Percentiles rank a stretch among this genome's conserved stretches.
phyloP scores from a whole-genome alignment of 2,329 filamentous ascomycete genomes.

The Epichloe brachyelytri region DNA sequence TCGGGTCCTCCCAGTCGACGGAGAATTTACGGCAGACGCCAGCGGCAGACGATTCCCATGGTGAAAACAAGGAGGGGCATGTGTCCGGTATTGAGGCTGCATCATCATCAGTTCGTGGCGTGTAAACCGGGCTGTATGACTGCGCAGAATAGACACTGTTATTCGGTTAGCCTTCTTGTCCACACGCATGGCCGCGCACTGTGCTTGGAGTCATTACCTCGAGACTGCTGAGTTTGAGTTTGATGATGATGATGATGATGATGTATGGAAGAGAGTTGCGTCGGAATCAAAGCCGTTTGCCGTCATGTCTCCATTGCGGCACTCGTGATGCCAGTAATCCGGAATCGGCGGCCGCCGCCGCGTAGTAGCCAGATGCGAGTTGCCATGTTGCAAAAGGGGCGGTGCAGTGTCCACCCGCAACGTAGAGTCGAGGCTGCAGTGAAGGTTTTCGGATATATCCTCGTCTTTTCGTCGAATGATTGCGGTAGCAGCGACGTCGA shows the following conservation, averaged over 20 bases:
- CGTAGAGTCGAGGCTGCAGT: not conserved
- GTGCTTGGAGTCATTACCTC: not conserved
- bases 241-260: not conserved
- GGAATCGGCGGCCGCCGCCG: not conserved
- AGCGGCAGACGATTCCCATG: not conserved
- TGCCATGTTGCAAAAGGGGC: not conserved
- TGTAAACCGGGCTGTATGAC: not conserved
- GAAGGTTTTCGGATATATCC: not conserved
- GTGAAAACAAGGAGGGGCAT: not conserved
- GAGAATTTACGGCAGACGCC: not conserved
- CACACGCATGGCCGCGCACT: not conserved
- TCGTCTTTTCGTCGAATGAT: constrained; percentile 1
- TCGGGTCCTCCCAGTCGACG: not conserved
- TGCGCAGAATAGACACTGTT: not conserved
- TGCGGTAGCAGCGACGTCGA: constrained; percentile 3
- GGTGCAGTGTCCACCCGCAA: not conserved
- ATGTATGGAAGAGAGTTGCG: not conserved
- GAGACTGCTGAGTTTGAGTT: not conserved
- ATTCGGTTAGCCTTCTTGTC: not conserved
- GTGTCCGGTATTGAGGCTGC: not conserved
- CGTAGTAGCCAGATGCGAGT: not conserved
- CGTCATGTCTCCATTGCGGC: not conserved
- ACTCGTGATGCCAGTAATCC: constrained; percentile 3
- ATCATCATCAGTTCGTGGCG: not conserved
- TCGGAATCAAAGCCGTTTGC: not conserved